Base-by-base conservation (phyloP, 2,329 filamentous ascomycete genomes). In the Talaromyces sp. region DNA sequence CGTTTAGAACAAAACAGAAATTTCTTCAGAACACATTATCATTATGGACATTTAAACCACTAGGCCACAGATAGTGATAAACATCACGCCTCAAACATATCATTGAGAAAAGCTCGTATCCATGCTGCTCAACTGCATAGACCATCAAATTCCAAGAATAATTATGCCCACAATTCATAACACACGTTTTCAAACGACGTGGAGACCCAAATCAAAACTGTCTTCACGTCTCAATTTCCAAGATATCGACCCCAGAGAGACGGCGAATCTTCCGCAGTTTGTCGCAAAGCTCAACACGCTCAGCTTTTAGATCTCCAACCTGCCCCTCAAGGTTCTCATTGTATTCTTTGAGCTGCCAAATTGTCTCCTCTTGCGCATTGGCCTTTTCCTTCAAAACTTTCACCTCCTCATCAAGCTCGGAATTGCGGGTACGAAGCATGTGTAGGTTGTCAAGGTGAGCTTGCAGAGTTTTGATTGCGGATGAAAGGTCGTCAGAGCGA, bases 271-370 rank as follows among this genome's bases (percentile, higher is more conserved):
- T 50, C 5, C 13, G 35, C 7, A 56, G 35, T 5, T 37, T 50
- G 5, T 50, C 54, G 6, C 19, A 13, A 19, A 56, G 19, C 5
- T 17, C 21, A n/a, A 13, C 45, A 5, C 43, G 45, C 7, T 56
- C 31, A 5, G n/a, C 13, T 15, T 40, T 37, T 7, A 50, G 28
- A 21, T 50, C 35, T 2, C 17, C 25, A 15, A 50, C 36, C 22
- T 39, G 43, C 21, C 15, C 43, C 37, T 56, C 33, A 5, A 56
- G 43, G 5, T 56, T 56, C 8, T 56, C 54, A 15, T 50, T 56
- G 54, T 56, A 56, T n/a, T 56, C 54, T 6, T 56, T 56, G 2
- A 56, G 13, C 13, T 56, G 35, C 54, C 54, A 56, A 1, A 13
- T n/a, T 4, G 17, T 31, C 11, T 48, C 5, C 9, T 56, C 54